These are phyloP conservation scores for Brachypodium distachyon DNA, from an alignment of 202 grass and related monocot species.

Conservation along the genomic window DNA sequence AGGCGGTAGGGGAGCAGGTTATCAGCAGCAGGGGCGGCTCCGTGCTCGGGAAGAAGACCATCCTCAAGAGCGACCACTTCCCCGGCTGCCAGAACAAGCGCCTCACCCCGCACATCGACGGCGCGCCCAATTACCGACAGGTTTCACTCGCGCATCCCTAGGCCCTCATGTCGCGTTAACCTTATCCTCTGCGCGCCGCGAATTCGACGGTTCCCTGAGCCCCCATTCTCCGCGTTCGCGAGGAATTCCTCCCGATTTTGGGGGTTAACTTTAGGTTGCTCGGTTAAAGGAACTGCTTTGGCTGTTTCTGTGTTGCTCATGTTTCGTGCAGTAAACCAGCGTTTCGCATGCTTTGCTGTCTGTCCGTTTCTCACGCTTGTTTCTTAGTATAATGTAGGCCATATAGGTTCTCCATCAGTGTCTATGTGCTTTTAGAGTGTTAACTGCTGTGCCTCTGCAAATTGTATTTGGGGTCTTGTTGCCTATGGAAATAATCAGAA, in stretches of 20 bases:
- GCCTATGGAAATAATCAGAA: background rate
- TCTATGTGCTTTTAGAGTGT: background rate
- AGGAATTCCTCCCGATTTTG: background rate
- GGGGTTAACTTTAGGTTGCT: background rate
- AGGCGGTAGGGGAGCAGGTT: constrained; percentile 59
- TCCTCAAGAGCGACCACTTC: constrained; percentile 98
- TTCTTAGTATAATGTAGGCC: background rate
- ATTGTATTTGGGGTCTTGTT: background rate
- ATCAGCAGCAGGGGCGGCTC: constrained; percentile 87
- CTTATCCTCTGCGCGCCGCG: background rate
- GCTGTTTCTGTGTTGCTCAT: background rate
- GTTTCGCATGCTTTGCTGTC: background rate
- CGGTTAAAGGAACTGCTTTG: background rate
- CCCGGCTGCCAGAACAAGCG: constrained; percentile 97
- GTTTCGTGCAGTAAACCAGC: background rate
- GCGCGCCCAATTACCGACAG: constrained; percentile 96
- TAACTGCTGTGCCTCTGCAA: background rate
- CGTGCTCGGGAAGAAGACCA: constrained; percentile 97
- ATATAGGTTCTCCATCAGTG: background rate
- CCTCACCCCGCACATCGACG: constrained; percentile 82
- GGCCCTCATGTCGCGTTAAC: no score
- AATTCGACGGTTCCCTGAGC: background rate
- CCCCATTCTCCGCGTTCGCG: background rate
- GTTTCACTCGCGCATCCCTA: constrained; percentile 1
- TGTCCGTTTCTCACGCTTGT: background rate